Evolutionary conservation across 106 monocot genomes (phyloP).

Genomic region (Triglochin maritima): DNA sequence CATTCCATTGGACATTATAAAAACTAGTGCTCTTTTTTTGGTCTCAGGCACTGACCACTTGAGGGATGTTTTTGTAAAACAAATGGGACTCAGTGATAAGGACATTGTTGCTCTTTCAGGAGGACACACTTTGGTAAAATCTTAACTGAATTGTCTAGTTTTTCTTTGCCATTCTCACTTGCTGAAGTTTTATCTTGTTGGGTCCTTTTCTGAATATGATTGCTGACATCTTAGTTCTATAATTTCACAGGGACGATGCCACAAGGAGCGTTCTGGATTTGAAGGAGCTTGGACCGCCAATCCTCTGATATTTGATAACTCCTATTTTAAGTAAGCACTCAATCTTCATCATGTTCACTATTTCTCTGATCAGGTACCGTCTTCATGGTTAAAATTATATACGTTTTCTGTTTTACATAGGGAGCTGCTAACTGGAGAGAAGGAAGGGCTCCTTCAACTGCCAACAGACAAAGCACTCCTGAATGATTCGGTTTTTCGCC

Average conservation of each 20-base stretch:
- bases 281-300: slow-evolving; percentile 50
- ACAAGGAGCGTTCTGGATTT: slow-evolving; percentile 47
- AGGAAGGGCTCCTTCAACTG: background rate
- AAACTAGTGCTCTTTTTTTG: background rate
- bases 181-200: too few species aligned
- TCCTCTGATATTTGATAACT: slow-evolving; percentile 48
- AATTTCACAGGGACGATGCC: slow-evolving; percentile 32
- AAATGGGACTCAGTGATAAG: slow-evolving; percentile 78
- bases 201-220: background rate
- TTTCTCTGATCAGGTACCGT: background rate
- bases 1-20: background rate
- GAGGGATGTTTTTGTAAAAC: slow-evolving; percentile 61
- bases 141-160: background rate
- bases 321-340: slow-evolving; percentile 26
- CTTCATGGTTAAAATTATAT: background rate
- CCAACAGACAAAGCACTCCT: slow-evolving; percentile 55
- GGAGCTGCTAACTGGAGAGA: slow-evolving; percentile 65
- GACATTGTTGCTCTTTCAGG: slow-evolving; percentile 94
- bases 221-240: background rate
- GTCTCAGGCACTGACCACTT: slow-evolving; percentile 63
- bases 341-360: background rate
- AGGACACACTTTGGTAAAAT: slow-evolving; percentile 70
- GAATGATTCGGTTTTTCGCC: slow-evolving; percentile 5
- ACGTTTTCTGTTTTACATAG: slow-evolving; percentile 10
- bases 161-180: background rate